A percentile compares a stretch with the other conserved stretches of the same genome.
Evolutionary conservation across 371 early-diverging fungal species (phyloP).

Genomic region (Mortierella sp.): DNA sequence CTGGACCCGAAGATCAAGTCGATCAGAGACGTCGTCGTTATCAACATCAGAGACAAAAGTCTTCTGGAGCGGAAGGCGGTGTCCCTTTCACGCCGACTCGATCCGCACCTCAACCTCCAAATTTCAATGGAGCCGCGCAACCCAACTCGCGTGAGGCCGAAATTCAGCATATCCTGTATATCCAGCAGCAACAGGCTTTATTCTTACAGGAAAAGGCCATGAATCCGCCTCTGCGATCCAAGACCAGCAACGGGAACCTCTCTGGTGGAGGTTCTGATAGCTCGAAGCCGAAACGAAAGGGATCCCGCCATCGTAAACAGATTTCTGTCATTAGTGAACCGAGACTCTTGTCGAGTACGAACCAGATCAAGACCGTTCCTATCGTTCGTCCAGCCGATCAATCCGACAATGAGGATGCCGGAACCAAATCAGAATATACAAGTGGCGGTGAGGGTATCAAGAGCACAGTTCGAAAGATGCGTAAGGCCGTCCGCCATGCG

Average conservation of each 20-base stretch:
- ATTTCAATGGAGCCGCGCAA: conserved; percentile 2
- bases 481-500: conserved; percentile 42
- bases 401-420: conserved; percentile 50
- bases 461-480: conserved; percentile 46
- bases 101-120: conserved; percentile 45
- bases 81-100: conserved; percentile 35
- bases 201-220: conserved; percentile 52
- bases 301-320: conserved; percentile 48
- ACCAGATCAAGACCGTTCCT: conserved; percentile 51
- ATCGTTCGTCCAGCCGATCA: conserved; percentile 53
- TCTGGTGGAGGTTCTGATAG: conserved; percentile 34
- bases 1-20: conserved; percentile 43
- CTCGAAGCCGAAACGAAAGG: conserved; percentile 36
- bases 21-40: conserved; percentile 37
- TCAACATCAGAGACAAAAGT: conserved; percentile 18
- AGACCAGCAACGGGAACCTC: conserved; percentile 48
- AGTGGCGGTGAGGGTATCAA: conserved; percentile 55
- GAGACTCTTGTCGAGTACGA: conserved; percentile 46
- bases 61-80: conserved; percentile 15
- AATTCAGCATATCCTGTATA: conserved; percentile 51
- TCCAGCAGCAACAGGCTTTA: conserved; percentile 53
- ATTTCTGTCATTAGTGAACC: conserved; percentile 52
- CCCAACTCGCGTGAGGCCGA: conserved; percentile 49
- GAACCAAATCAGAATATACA: conserved; percentile 45
- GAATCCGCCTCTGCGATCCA: conserved; percentile 44